Evolutionary conservation across 2,329 filamentous ascomycete genomes (phyloP), one percentile per base, ranked within the genome.

Genomic region (Colletotrichum somersetense): DNA sequence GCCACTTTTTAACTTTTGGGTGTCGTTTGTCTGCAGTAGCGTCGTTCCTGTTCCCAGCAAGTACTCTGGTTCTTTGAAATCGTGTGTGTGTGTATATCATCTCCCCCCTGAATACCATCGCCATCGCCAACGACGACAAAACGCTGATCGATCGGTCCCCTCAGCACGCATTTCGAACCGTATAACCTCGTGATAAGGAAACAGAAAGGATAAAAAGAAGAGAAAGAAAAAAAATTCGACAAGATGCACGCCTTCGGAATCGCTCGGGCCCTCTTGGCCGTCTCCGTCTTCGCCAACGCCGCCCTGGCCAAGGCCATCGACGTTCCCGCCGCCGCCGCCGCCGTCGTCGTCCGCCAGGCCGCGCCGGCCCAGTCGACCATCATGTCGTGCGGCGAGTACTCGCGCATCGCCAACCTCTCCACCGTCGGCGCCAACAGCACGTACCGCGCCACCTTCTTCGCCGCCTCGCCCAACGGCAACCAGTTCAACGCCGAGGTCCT

Each of bases 321-420:
- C 16, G 35, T 16, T 7, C 30, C 55, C 40, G 66, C 53, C 66
- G 53, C 59, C 33, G 56, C 53, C 66, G 53, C 59, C 33, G 56
- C 61, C 66, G 20, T 73, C 50, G 67, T 74, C 55, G 71, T 73
- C 67, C 73, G 73, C 18, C 73, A 73, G 56, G 57, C 67, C 35
- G 3, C 30, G 46, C 55, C 71, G 44, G 42, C 46, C 59, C 59
- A 40, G 48, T 35, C 68, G 26, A 65, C 46, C 56, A 42, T 62
- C 61, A 50, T 62, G 46, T 67, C 71, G 30, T 86, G 85, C 77
- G 72, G 78, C 63, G 81, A 85, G 76, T 86, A 87, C 76, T 77
- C 81, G 69, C 77, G 76, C 61, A 83, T 83, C 30, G 85, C 85
- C 73, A 87, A 86, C 77, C 80, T 85, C 71, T 85, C 85, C 30